These are phyloP conservation scores for Sugiyamaella sp. DNA, from an alignment of 1,139 yeast genomes.

Conservation along the genomic window DNA sequence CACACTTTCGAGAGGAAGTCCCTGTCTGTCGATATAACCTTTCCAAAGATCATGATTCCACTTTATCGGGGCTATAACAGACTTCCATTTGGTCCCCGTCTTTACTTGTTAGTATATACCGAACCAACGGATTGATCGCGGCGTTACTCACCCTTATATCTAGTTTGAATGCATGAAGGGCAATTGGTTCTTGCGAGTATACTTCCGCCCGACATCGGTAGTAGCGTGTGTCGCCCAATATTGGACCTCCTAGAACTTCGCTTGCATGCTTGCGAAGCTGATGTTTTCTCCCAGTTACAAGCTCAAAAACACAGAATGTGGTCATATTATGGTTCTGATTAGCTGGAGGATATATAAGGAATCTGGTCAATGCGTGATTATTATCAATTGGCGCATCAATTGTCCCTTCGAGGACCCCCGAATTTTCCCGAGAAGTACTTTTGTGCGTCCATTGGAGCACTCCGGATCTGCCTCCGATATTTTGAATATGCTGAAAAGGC, in stretches of 20 bases:
- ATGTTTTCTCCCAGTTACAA: constrained; percentile 51
- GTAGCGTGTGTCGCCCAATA: constrained; percentile 33
- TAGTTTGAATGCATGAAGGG: constrained; percentile 24
- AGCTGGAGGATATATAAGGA: background rate
- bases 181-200: constrained; percentile 22
- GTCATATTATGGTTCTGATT: background rate
- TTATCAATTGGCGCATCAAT: constrained; percentile 24
- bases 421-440: background rate
- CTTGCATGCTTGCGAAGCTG: constrained; percentile 48
- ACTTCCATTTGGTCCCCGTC: constrained; percentile 1
- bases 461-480: background rate
- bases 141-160: constrained; percentile 21
- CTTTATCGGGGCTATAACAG: constrained; percentile 22
- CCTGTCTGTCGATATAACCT: constrained; percentile 18
- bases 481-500: constrained; percentile 10
- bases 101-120: background rate
- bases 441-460: background rate
- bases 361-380: constrained; percentile 28
- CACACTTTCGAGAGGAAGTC: constrained; percentile 5
- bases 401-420: constrained; percentile 21
- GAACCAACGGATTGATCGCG: background rate
- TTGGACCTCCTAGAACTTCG: constrained; percentile 31
- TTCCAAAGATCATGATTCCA: constrained; percentile 23
- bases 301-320: constrained; percentile 41
- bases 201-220: constrained; percentile 6